phyloP scores from a whole-genome alignment of 495 filamentous ascomycete species.

The Chaetomium tenue region DNA sequence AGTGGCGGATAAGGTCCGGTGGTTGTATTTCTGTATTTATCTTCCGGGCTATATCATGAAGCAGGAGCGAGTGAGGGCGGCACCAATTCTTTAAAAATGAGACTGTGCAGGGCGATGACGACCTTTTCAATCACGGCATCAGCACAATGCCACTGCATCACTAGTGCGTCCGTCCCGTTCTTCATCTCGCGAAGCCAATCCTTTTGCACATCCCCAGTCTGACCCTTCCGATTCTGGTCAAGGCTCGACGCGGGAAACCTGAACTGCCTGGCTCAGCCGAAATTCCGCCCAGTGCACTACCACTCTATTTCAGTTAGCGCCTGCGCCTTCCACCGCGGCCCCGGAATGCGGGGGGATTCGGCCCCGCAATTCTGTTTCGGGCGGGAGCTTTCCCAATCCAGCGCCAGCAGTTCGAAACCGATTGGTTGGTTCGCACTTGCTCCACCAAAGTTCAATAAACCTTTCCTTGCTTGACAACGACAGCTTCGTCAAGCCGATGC shows the following conservation, averaged over 20 bases:
- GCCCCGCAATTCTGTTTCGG: background rate
- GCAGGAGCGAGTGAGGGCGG: no score
- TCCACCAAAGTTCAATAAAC: no score
- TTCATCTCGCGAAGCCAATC: slow-evolving; percentile 4
- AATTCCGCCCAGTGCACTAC: background rate
- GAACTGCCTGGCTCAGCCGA: background rate
- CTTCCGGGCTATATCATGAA: no score
- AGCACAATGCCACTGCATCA: background rate
- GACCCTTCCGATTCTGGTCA: background rate
- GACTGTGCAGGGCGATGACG: background rate
- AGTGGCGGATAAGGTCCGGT: no score
- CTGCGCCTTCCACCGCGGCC: background rate
- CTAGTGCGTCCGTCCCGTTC: background rate
- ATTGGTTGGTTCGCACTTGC: no score
- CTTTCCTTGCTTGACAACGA: no score
- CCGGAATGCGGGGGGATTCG: background rate
- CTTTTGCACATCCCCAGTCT: background rate
- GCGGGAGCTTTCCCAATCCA: background rate
- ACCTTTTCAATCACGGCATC: background rate
- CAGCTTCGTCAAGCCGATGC: no score
- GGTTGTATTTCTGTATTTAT: no score
- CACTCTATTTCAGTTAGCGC: background rate
- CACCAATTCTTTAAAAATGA: no score
- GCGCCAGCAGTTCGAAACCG: no score
- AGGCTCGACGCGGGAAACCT: background rate